These are phyloP conservation scores for Scleroderma bovista DNA, from an alignment of 768 basidiomycete species.

Conservation along the genomic window DNA sequence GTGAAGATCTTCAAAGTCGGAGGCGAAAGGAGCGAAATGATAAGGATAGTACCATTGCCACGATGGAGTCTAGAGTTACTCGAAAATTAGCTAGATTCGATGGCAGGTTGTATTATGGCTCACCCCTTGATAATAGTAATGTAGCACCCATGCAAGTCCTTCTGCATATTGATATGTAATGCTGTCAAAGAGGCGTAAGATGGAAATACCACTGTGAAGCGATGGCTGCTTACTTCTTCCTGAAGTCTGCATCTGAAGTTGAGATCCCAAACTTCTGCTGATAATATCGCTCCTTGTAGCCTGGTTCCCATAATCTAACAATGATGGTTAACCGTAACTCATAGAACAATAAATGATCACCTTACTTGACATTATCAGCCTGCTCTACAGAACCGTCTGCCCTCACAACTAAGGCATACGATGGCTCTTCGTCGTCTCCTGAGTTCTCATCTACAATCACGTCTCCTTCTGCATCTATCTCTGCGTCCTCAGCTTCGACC, in stretches of 20 bases:
- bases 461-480: conserved; percentile 24
- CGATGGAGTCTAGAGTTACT: conserved; percentile 63
- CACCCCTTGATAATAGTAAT: conserved; percentile 99
- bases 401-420: conserved; percentile 69
- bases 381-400: conserved; percentile 93
- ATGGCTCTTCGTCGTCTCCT: conserved; percentile 43
- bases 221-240: conserved; percentile 53
- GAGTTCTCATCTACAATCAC: conserved; percentile 28
- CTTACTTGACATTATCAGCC: conserved; percentile 87
- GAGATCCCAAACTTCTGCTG: conserved; percentile 85
- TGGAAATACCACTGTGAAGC: neutral
- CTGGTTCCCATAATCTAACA: conserved; percentile 87
- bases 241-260: conserved; percentile 63
- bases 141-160: conserved; percentile 92
- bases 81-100: conserved; percentile 11
- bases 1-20: conserved; percentile 79
- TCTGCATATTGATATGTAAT: conserved; percentile 84
- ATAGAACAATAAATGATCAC: conserved; percentile 9
- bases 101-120: conserved; percentile 16
- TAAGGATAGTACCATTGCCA: conserved; percentile 99
- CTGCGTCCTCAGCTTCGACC: conserved; percentile 38
- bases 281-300: conserved; percentile 95
- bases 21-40: conserved; percentile 97
- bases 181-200: conserved; percentile 36
- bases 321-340: conserved; percentile 3